Evolutionary conservation across 1,139 yeast species (phyloP), one percentile per base, ranked within the genome.

Genomic region (Pichia cactophila): DNA sequence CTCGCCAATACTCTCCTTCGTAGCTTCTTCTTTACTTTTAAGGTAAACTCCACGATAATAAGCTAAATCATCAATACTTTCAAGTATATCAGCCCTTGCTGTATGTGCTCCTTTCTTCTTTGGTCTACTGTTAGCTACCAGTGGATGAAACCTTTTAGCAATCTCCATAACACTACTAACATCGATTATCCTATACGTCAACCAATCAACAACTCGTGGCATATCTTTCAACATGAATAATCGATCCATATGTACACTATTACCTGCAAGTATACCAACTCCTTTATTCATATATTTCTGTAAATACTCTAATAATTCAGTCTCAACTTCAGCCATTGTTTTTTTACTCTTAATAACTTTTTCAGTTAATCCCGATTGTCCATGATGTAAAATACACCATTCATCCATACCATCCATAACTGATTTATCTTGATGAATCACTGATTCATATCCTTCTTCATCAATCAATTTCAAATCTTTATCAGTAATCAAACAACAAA

Each of bases 401-500:
- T 80, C 83, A 61, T 80, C 75, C 97, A 90, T 90, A 9, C 64
- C 60, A 57, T 82, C 86, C 73, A 90, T 69, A 1, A 74, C 72
- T n/a, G 68, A 69, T 54, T 80, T 72, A 20, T 86, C 84, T 56
- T 78, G 82, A 61, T 85, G 89, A 14, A 92, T 74, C 2, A 89
- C 89, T 26, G 89, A 79, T 61, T 90, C 96, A 62, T 81, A 92
- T 1, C 92, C 94, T 2, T 66, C 64, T 28, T 72, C 74, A 51
- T 86, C 95, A 2, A 89, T 68, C 3, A 86, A 59, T 49, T 85
- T 77, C 56, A 92, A 72, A 51, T 86, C 68, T 9, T 86, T 88
- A 61, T 92, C 96, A 1, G 99, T 92, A 46, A 94, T 72, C 38
- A 90, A 70, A 64, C 97, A 89, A 64, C 97, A 89, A 33, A 94